phyloP scores from a whole-genome alignment of 1,284 basidiomycete species.

The Melampsora larici-populina region DNA sequence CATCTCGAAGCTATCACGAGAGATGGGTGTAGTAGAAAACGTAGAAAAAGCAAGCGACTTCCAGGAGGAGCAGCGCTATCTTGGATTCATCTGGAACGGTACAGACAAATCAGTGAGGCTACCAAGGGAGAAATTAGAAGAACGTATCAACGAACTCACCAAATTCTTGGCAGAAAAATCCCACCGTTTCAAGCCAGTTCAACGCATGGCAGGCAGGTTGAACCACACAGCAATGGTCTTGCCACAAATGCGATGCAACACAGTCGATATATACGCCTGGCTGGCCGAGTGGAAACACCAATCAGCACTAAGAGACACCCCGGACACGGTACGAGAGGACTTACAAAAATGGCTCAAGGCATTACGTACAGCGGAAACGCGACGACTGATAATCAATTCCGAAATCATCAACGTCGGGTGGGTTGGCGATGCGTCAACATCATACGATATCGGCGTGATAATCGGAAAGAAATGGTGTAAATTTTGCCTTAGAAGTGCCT shows the following conservation, averaged over 20 bases:
- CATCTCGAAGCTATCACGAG: background rate
- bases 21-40: no score
- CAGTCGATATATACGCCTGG: background rate
- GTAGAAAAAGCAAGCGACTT: background rate
- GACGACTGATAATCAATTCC: background rate
- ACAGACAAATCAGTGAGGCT: background rate
- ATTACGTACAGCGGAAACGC: background rate
- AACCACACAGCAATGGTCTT: background rate
- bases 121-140: background rate
- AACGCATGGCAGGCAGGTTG: background rate
- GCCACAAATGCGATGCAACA: conserved; percentile 2
- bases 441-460: background rate
- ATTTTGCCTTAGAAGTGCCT: background rate
- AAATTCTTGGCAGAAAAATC: background rate
- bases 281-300: background rate
- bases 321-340: background rate
- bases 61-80: background rate
- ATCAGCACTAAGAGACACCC: background rate
- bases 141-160: background rate
- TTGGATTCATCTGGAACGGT: background rate
- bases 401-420: background rate
- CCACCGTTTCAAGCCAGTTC: background rate
- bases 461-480: background rate
- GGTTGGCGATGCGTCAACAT: conserved; percentile 7
- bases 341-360: background rate